Percentiles rank a stretch among this genome's conserved stretches.
Conservation (phyloP, 2,329 filamentous ascomycete species). For the Pseudogymnoascus verrucosus region DNA sequence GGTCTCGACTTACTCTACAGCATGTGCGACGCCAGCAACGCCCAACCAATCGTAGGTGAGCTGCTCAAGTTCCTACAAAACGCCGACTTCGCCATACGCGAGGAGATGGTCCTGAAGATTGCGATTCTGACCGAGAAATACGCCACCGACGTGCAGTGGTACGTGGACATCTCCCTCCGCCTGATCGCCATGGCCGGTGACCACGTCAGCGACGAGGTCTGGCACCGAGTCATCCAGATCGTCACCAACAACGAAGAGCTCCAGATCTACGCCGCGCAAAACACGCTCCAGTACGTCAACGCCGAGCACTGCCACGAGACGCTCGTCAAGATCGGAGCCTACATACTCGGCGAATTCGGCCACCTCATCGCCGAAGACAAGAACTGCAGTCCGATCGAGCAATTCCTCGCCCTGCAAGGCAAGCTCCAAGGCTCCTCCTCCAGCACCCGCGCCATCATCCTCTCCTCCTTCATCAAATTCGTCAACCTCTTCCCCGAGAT, state of each 20-base stretch:
- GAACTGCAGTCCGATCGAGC: constrained; percentile 92
- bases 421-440: constrained; percentile 88
- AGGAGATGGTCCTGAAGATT: constrained; percentile 99
- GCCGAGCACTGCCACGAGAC: constrained; percentile 93
- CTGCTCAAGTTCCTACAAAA: constrained; percentile 90
- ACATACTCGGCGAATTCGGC: constrained; percentile 92
- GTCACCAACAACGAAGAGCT: constrained; percentile 98
- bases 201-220: constrained; percentile 97
- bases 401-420: constrained; percentile 83
- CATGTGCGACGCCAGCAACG: constrained; percentile 98
- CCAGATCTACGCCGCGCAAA: constrained; percentile 91
- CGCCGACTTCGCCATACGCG: constrained; percentile 93
- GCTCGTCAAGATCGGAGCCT: constrained; percentile 93
- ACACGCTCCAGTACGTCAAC: constrained; percentile 86
- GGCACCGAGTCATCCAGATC: constrained; percentile 97
- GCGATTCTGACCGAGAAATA: constrained; percentile 98
- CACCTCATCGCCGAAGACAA: constrained; percentile 89
- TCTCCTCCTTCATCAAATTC: constrained; percentile 95
- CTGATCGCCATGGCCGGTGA: constrained; percentile 95
- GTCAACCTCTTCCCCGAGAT: constrained; percentile 98
- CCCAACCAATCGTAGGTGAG: constrained; percentile 86
- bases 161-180: constrained; percentile 92
- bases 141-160: constrained; percentile 97
- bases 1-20: constrained; percentile 95
- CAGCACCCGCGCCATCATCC: constrained; percentile 82